phyloP scores from a whole-genome alignment of 257 asterid genomes.

The Nicotiana tomentosiformis region DNA sequence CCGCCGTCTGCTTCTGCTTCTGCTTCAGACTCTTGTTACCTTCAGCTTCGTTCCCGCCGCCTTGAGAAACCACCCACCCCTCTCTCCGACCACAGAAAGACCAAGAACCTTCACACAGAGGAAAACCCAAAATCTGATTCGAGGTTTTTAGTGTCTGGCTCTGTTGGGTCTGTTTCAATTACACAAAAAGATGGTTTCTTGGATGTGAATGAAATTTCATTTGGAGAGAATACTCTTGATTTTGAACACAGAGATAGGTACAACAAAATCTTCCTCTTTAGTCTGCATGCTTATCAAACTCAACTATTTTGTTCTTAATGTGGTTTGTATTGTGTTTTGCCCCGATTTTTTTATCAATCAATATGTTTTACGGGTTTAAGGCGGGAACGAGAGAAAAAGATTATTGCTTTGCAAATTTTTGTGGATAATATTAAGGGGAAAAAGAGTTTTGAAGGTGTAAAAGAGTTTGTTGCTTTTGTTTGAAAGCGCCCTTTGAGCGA shows the following conservation, averaged over 20 bases:
- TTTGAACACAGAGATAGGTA: slow-evolving; percentile 42
- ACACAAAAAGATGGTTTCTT: slow-evolving; percentile 13
- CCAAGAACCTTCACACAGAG: not conserved
- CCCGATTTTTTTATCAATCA: not conserved
- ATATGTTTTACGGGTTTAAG: not conserved
- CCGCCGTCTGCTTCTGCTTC: slow-evolving; percentile 19
- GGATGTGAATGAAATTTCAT: slow-evolving; percentile 34
- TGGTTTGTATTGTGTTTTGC: not conserved
- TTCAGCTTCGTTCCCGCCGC: slow-evolving; percentile 64
- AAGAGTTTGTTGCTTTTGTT: slow-evolving; percentile 9
- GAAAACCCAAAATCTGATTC: slow-evolving; percentile 5
- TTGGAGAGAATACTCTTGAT: slow-evolving; percentile 44
- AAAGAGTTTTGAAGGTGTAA: not conserved
- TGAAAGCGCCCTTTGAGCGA: slow-evolving; percentile 16
- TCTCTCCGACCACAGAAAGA: not conserved
- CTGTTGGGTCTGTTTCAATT: slow-evolving; percentile 27
- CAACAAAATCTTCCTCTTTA: not conserved
- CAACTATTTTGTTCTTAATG: not conserved
- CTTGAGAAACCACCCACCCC: slow-evolving; percentile 28
- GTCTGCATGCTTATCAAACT: not conserved
- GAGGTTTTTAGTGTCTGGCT: not conserved
- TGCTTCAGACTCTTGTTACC: slow-evolving; percentile 30
- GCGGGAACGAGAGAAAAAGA: not conserved
- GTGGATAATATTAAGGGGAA: not conserved
- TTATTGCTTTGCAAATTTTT: not conserved